Percentiles rank a stretch among this genome's conserved stretches.
These are phyloP conservation scores for Ceratobasidium sp. DNA, from an alignment of 1,284 basidiomycete genomes.

Conservation along the genomic window DNA sequence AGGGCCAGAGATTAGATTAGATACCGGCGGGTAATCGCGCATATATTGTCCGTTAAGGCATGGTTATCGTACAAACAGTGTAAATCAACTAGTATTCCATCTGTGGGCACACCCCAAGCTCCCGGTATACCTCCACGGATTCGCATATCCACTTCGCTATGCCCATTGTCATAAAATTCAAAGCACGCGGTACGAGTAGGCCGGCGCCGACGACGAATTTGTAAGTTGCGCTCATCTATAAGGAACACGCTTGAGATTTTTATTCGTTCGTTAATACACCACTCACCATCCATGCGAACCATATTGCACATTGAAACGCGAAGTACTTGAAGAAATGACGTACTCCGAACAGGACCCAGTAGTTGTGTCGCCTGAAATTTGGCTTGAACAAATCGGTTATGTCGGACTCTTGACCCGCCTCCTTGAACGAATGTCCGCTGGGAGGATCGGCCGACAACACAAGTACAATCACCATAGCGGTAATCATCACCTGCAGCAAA, in stretches of 20 bases:
- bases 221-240: neutral
- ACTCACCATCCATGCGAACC: constrained; percentile 2
- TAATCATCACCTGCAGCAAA: neutral
- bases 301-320: neutral
- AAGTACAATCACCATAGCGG: neutral
- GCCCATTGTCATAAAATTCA: neutral
- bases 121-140: neutral
- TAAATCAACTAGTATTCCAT: neutral
- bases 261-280: neutral
- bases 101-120: neutral
- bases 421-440: neutral
- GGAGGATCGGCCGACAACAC: neutral
- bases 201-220: neutral
- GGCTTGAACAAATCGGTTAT: constrained; percentile 5
- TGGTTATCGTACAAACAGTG: too few relatives aligned
- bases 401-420: neutral
- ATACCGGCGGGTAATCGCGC: too few relatives aligned
- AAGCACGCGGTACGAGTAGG: neutral
- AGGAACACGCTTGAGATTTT: neutral
- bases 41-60: too few relatives aligned
- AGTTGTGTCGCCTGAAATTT: neutral
- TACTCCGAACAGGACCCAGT: neutral
- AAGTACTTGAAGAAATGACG: constrained; percentile 6
- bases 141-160: constrained; percentile 7
- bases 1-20: too few relatives aligned